Percentiles rank a stretch among this genome's conserved stretches.
Evolutionary conservation across 805 yeast species (phyloP).

Genomic region (Scheffersomyces stipitis): DNA sequence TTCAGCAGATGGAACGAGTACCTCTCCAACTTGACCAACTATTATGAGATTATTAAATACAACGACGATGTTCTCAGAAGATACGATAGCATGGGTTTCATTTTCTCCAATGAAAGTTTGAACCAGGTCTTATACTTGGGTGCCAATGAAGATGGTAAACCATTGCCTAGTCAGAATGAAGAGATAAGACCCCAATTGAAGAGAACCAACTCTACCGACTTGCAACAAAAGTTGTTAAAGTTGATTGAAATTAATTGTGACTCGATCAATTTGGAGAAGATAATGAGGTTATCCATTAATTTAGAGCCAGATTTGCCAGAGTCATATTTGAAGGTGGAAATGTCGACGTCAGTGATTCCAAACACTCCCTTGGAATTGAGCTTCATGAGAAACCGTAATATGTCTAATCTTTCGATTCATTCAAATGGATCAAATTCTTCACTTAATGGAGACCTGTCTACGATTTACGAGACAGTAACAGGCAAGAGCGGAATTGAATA

Average conservation of each 20-base stretch:
- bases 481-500: constrained; percentile 4
- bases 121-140: constrained; percentile 44
- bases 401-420: constrained; percentile 23
- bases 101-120: constrained; percentile 43
- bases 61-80: constrained; percentile 41
- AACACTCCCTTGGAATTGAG: constrained; percentile 4
- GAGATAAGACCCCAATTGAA: constrained; percentile 2
- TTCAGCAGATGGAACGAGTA: constrained; percentile 84
- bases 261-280: constrained; percentile 48
- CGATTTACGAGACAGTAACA: background rate
- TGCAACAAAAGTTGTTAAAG: constrained; percentile 42
- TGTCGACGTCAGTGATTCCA: constrained; percentile 1
- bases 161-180: constrained; percentile 14
- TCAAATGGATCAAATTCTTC: constrained; percentile 23
- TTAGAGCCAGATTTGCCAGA: constrained; percentile 61
- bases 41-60: constrained; percentile 37
- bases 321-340: constrained; percentile 23
- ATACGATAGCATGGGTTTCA: constrained; percentile 42
- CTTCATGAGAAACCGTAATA: constrained; percentile 9
- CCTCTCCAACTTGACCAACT: constrained; percentile 48
- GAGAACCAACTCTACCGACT: constrained; percentile 8
- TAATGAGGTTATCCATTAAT: constrained; percentile 63
- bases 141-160: constrained; percentile 31
- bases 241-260: constrained; percentile 44
- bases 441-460: background rate